Conservation (phyloP, 148 eudicot species). For the Chenopodium quinoa region DNA sequence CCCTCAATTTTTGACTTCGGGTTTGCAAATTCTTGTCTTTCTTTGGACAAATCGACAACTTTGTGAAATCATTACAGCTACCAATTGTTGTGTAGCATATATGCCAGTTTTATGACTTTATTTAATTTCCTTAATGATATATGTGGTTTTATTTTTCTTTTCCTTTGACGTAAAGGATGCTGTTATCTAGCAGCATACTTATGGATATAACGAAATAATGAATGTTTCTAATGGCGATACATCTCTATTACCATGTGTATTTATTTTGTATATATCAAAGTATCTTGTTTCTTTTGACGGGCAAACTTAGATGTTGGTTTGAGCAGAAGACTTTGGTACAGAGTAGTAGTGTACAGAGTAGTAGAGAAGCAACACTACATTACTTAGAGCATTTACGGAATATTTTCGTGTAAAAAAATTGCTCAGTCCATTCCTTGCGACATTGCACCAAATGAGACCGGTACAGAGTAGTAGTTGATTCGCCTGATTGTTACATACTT, state of each 20-base stretch:
- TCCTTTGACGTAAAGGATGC: not conserved
- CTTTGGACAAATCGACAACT: conserved; percentile 10
- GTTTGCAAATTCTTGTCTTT: conserved; percentile 21
- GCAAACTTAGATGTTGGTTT: no score
- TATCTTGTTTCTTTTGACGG: not conserved
- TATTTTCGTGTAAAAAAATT: no score
- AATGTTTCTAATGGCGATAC: not conserved
- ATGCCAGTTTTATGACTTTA: not conserved
- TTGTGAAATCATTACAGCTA: conserved; percentile 5
- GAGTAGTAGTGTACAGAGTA: no score
- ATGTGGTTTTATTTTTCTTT: not conserved
- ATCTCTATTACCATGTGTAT: not conserved
- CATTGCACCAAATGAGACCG: no score
- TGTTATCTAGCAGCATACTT: not conserved
- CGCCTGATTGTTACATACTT: no score
- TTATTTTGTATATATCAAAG: not conserved
- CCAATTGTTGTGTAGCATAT: not conserved
- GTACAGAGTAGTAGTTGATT: no score
- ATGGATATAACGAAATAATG: not conserved
- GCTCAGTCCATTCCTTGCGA: no score
- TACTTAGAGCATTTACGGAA: no score
- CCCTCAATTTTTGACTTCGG: conserved; percentile 23
- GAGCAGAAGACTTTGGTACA: no score
- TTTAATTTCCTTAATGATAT: not conserved
- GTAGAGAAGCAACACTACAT: no score